Conservation (phyloP, 176 grass and related monocot genomes). For the Oryza brachyantha region DNA sequence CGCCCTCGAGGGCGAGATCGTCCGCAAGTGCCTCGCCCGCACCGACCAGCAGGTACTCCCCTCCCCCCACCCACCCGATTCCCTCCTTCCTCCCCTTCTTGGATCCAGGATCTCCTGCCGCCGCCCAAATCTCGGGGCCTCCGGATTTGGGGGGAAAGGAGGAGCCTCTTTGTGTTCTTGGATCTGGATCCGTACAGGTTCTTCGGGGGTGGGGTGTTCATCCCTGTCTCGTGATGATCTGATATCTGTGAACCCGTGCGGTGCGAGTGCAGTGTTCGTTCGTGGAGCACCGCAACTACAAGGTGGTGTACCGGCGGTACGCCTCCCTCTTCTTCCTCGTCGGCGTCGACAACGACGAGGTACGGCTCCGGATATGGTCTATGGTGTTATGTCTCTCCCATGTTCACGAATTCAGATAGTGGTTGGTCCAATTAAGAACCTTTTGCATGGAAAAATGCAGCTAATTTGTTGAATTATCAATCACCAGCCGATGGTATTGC, state of each 20-base stretch:
- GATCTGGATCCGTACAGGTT: constrained; percentile 14
- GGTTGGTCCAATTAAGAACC: too few relatives aligned
- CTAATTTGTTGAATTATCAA: too few relatives aligned
- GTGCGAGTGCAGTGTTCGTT: constrained; percentile 76
- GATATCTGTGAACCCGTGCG: neutral
- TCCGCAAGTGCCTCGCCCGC: constrained; percentile 98
- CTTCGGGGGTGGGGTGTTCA: neutral
- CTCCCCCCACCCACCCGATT: neutral
- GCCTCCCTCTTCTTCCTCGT: constrained; percentile 98
- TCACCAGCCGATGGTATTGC: too few relatives aligned
- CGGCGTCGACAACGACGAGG: constrained; percentile 96
- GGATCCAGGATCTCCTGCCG: neutral
- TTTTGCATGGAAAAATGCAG: too few relatives aligned
- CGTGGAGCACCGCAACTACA: constrained; percentile 98
- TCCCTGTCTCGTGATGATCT: neutral
- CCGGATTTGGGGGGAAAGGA: neutral
- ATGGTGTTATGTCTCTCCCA: neutral
- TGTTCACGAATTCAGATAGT: neutral
- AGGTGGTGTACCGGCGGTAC: constrained; percentile 92
- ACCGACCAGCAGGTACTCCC: constrained; percentile 77
- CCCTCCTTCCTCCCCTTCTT: neutral
- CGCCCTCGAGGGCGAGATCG: constrained; percentile 98
- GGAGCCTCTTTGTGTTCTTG: neutral
- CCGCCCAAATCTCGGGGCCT: neutral
- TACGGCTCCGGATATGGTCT: neutral